Evolutionary conservation across 2,329 filamentous ascomycete species (phyloP), one percentile per base, ranked within the genome.

Genomic region (Stemphylium vesicarium): DNA sequence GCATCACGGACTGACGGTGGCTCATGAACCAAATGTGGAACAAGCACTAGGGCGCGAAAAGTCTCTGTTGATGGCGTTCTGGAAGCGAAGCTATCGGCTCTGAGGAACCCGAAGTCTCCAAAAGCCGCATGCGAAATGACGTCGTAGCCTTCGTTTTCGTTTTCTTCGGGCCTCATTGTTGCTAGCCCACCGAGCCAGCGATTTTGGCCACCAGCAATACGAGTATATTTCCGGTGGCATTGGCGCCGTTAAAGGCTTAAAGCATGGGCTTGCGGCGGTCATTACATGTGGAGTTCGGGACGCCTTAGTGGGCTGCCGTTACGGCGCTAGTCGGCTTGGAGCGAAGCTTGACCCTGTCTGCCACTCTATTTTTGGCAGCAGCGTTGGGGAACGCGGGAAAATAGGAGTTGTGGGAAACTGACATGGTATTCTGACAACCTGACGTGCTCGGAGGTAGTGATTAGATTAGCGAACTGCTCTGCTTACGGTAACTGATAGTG

Each of bases 231-330:
- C 36, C 16, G 31, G 40, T 13, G 20, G 7, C 24, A 22, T 20
- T 12, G 2, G 31, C 29, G 41, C 49, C 41, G 20, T 41, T 18
- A 31, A 40, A 40, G 10, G 37, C 50, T 35, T 24, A 24, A 24
- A 24, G 22, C 22, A 24, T 7, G 40, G 37, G 20, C 29, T 24
- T 39, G 24, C 2, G 26, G 22, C 9, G 13, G 43, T 53, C 22
- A 53, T 53, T 53, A 38, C 29, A 15, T 40, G 43, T 53, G 37
- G 50, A 29, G 36, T 36, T 29, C 26, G 9, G 26, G 26, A 29
- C n/a, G 32, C 20, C 15, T 43, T 16, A 16, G 50, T 46, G 33
- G 44, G 43, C 50, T 64, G 47, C 20, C 22, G n/a, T 31, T 8
- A 13, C 15, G 13, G 15, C 40, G 22, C 15, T 42, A 26, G 20